phyloP scores from a whole-genome alignment of 768 basidiomycete genomes.

The Pleurotus cornucopiae region DNA sequence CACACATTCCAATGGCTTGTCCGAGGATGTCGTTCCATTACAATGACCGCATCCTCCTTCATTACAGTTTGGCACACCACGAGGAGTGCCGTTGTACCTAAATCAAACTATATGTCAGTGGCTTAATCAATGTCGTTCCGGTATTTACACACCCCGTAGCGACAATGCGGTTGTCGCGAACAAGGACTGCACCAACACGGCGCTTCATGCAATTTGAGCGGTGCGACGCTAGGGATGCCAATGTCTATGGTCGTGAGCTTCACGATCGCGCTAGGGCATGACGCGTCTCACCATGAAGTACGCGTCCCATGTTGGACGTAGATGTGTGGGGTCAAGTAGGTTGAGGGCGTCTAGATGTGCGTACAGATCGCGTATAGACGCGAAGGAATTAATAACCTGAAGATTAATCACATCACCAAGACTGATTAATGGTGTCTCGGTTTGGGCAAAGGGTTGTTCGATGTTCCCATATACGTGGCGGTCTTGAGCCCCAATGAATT shows the following conservation, averaged over 20 bases:
- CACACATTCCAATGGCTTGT: conserved; percentile 71
- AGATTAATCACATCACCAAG: conserved; percentile 53
- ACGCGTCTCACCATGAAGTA: conserved; percentile 86
- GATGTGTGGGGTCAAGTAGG: conserved; percentile 64
- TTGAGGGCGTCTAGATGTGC: conserved; percentile 64
- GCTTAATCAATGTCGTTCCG: background rate
- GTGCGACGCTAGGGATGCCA: conserved; percentile 85
- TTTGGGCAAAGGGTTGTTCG: background rate
- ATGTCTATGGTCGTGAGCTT: conserved; percentile 44
- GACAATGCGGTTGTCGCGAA: conserved; percentile 75
- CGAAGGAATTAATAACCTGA: conserved; percentile 63
- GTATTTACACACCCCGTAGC: conserved; percentile 61
- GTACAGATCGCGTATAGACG: conserved; percentile 47
- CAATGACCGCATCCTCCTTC: conserved; percentile 89
- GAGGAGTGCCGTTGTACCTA: conserved; percentile 95
- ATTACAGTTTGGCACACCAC: conserved; percentile 85
- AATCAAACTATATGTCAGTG: conserved; percentile 6
- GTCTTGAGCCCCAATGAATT: conserved; percentile 77
- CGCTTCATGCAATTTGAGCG: conserved; percentile 97
- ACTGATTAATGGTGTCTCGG: conserved; percentile 23
- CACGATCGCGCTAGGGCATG: background rate
- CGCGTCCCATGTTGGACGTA: conserved; percentile 90
- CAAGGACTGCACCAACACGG: conserved; percentile 90
- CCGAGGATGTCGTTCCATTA: conserved; percentile 45
- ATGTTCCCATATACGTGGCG: conserved; percentile 51